phyloP scores from a whole-genome alignment of 345 rosid genomes.

The Eucalyptus cloeziana region DNA sequence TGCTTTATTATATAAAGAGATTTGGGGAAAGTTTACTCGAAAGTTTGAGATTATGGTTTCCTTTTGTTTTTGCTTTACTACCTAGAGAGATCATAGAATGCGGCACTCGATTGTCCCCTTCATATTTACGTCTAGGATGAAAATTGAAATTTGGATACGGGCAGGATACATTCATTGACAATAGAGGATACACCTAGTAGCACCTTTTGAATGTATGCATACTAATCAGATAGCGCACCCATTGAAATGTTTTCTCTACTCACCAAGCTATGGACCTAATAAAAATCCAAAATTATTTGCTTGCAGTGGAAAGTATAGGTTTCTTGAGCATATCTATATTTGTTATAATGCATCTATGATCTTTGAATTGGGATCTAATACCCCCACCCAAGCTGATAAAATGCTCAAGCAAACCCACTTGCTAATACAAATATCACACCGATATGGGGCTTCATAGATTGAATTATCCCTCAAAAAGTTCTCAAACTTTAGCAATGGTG shows the following conservation, averaged over 20 bases:
- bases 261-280: background rate
- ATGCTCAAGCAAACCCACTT: background rate
- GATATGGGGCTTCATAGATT: background rate
- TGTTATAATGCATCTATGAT: background rate
- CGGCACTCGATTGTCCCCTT: background rate
- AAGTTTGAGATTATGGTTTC: background rate
- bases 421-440: background rate
- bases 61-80: background rate
- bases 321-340: background rate
- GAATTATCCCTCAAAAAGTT: background rate
- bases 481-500: background rate
- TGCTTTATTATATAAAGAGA: background rate
- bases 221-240: background rate
- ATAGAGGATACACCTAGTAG: background rate
- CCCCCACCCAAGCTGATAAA: background rate
- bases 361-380: background rate
- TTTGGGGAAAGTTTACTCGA: background rate
- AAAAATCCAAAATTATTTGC: background rate
- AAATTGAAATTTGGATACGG: background rate
- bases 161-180: background rate
- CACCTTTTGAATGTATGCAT: background rate
- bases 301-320: background rate
- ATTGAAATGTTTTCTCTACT: background rate
- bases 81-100: background rate
- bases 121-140: background rate